Conservation (phyloP, 768 basidiomycete species). For the Tylopilus subfusipes region DNA sequence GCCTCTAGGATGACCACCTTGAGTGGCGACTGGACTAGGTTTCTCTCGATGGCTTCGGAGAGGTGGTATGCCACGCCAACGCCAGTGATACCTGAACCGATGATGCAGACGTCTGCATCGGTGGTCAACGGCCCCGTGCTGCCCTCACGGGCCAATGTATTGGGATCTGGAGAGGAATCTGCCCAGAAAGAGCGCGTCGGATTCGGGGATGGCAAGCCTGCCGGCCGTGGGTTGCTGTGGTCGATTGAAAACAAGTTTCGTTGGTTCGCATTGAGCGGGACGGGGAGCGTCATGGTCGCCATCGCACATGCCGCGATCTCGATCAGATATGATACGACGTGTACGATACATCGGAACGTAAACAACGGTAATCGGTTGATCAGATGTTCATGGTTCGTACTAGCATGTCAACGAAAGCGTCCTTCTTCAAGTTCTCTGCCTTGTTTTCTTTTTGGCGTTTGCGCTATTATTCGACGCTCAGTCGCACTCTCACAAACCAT, state of each 20-base stretch:
- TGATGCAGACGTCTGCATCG: conserved; percentile 70
- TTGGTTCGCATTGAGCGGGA: neutral
- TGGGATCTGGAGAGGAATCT: conserved; percentile 49
- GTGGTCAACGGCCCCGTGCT: conserved; percentile 56
- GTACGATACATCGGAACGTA: neutral
- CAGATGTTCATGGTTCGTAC: conserved; percentile 8
- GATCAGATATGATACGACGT: conserved; percentile 2
- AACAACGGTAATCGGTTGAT: neutral
- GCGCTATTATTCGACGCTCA: neutral
- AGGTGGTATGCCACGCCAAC: conserved; percentile 74
- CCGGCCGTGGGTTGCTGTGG: conserved; percentile 10
- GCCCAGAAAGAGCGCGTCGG: conserved; percentile 77
- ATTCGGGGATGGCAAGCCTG: conserved; percentile 52
- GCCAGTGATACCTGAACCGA: conserved; percentile 80
- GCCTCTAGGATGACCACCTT: conserved; percentile 75
- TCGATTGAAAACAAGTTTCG: conserved; percentile 4
- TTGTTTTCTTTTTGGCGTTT: neutral
- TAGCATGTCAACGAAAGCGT: conserved; percentile 12
- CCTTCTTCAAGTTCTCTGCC: conserved; percentile 2
- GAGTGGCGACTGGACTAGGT: conserved; percentile 25
- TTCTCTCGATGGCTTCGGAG: conserved; percentile 30
- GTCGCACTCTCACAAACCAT: neutral
- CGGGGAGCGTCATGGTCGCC: conserved; percentile 3
- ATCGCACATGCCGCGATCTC: conserved; percentile 3
- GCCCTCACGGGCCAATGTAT: conserved; percentile 65